Percentiles rank a stretch among this genome's conserved stretches.
These are phyloP conservation scores for Pseudogymnoascus sp. DNA, from an alignment of 2,329 filamentous ascomycete genomes.

Conservation along the genomic window DNA sequence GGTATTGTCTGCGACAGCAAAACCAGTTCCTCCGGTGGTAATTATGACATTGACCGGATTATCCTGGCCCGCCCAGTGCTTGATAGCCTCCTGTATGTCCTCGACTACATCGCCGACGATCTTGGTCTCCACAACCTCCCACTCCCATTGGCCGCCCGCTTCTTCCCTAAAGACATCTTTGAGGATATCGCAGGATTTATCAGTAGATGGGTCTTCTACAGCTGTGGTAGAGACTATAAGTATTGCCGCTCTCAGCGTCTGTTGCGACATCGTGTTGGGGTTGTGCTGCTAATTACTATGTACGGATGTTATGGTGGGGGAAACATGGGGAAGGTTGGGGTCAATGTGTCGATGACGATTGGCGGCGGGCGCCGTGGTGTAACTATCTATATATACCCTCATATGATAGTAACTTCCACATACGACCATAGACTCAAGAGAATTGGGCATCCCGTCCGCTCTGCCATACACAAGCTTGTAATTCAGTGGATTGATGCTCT, in stretches of 20 bases:
- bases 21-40: constrained; percentile 89
- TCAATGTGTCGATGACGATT: neutral
- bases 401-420: too few relatives aligned
- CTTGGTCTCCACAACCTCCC: constrained; percentile 58
- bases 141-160: constrained; percentile 51
- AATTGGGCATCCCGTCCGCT: too few relatives aligned
- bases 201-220: constrained; percentile 66
- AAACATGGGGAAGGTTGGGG: neutral
- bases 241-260: constrained; percentile 61
- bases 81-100: constrained; percentile 67
- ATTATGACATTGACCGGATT: constrained; percentile 65
- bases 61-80: constrained; percentile 61
- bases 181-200: constrained; percentile 61
- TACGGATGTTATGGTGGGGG: neutral
- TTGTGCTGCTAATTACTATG: neutral
- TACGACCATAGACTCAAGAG: too few relatives aligned
- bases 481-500: too few relatives aligned
- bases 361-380: neutral
- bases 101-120: constrained; percentile 73
- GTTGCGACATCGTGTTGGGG: constrained; percentile 29
- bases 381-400: too few relatives aligned
- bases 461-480: too few relatives aligned
- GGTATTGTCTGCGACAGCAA: constrained; percentile 74
- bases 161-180: constrained; percentile 59
- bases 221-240: constrained; percentile 90